These are phyloP conservation scores for Lolium perenne DNA, from an alignment of 176 grass and related monocot species.

Conservation along the genomic window DNA sequence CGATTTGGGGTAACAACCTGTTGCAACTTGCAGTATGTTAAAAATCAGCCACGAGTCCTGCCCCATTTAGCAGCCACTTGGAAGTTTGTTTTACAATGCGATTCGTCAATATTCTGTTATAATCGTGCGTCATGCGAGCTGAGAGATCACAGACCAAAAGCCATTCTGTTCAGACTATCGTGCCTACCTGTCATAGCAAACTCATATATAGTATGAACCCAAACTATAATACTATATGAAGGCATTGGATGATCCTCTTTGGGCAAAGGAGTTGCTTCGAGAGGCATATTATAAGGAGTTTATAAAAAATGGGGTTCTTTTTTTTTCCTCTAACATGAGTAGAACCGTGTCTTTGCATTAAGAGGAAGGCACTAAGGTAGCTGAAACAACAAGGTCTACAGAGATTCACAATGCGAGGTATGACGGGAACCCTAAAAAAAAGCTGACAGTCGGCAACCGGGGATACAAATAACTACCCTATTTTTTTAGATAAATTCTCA, in stretches of 20 bases:
- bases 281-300: not conserved
- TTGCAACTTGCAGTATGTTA: not conserved
- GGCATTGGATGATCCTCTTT: not conserved
- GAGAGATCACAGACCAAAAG: not conserved
- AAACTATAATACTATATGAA: not conserved
- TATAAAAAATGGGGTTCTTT: too few species aligned
- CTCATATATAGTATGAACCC: not conserved
- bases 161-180: not conserved
- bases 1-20: not conserved
- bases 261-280: not conserved
- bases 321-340: too few species aligned
- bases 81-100: not conserved
- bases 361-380: not conserved
- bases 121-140: not conserved
- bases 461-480: not conserved
- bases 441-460: not conserved
- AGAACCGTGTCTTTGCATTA: not conserved
- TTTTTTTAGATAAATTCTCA: too few species aligned
- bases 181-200: not conserved
- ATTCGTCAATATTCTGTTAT: not conserved
- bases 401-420: not conserved
- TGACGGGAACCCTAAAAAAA: not conserved
- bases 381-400: not conserved
- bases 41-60: not conserved
- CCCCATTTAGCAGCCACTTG: not conserved